Conservation (phyloP, 805 yeast genomes). For the Wickerhamiella azymoides region DNA sequence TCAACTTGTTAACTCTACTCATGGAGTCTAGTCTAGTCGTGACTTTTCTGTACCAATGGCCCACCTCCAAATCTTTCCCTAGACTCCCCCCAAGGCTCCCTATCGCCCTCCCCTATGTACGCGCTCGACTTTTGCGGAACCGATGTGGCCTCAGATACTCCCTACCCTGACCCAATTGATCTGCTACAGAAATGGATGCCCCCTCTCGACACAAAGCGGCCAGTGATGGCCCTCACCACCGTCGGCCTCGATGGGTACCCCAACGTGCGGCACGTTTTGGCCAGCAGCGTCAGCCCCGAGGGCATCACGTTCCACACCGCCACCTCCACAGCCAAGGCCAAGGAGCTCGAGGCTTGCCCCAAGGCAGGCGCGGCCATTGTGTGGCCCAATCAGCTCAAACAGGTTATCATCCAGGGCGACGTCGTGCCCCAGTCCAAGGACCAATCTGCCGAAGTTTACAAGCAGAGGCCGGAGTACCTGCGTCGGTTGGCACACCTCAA, state of each 20-base stretch:
- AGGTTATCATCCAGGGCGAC: constrained; percentile 2
- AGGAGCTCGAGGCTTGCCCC: constrained; percentile 1
- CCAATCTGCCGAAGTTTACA: background rate
- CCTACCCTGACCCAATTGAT: background rate
- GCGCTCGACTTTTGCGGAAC: background rate
- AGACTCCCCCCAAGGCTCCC: background rate
- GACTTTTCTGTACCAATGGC: no score
- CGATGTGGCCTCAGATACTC: background rate
- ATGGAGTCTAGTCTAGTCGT: no score
- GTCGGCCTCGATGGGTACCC: constrained; percentile 4
- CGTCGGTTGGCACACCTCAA: constrained; percentile 4
- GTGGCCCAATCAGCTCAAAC: constrained; percentile 3
- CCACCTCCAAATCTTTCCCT: no score
- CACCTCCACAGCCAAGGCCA: background rate
- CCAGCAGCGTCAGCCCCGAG: background rate
- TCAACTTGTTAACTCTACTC: no score
- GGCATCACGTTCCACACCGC: background rate
- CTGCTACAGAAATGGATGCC: background rate
- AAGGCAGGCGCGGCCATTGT: background rate
- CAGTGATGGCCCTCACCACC: constrained; percentile 4
- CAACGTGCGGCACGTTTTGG: constrained; percentile 4
- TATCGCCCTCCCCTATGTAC: background rate
- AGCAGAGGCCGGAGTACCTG: background rate
- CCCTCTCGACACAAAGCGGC: background rate
- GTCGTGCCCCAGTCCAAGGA: background rate